These are phyloP conservation scores for Metahyphopichia silvanorum DNA, from an alignment of 805 yeast genomes.

Conservation along the genomic window DNA sequence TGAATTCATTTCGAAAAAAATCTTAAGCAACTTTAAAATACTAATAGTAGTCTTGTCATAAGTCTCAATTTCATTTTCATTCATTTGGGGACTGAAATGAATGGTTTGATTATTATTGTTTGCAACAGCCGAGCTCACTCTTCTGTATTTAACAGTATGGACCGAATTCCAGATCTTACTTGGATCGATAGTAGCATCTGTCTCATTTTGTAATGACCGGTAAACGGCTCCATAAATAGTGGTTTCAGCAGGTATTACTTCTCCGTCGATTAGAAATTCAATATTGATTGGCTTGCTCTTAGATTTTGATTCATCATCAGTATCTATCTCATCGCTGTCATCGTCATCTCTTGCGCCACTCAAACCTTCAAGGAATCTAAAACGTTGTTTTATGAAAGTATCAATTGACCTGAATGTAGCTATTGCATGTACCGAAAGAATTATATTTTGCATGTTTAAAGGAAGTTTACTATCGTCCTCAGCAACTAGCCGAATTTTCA, in stretches of 20 bases:
- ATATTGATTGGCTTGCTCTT: conserved; percentile 20
- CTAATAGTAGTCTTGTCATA: conserved; percentile 29
- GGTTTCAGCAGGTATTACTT: conserved; percentile 56
- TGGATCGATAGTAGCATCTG: conserved; percentile 43
- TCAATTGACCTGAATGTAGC: conserved; percentile 56
- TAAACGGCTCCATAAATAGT: conserved; percentile 77
- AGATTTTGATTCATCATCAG: conserved; percentile 9
- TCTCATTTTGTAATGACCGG: conserved; percentile 39
- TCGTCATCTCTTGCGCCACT: conserved; percentile 7
- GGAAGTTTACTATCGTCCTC: conserved; percentile 18
- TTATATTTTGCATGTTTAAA: conserved; percentile 23
- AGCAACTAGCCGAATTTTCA: conserved; percentile 50
- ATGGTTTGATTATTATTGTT: conserved; percentile 7
- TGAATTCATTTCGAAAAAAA: conserved; percentile 40
- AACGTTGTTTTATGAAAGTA: conserved; percentile 42
- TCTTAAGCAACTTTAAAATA: conserved; percentile 48
- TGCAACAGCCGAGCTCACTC: conserved; percentile 12
- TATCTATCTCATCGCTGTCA: conserved; percentile 13
- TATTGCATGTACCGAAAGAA: conserved; percentile 55
- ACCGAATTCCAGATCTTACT: conserved; percentile 54
- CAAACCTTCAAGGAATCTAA: conserved; percentile 26
- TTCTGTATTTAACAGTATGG: conserved; percentile 51
- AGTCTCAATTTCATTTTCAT: conserved; percentile 16
- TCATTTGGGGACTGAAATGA: conserved; percentile 7
- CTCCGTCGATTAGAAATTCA: conserved; percentile 59